phyloP scores from a whole-genome alignment of 2,329 filamentous ascomycete species.

The Lachnellula suecica region DNA sequence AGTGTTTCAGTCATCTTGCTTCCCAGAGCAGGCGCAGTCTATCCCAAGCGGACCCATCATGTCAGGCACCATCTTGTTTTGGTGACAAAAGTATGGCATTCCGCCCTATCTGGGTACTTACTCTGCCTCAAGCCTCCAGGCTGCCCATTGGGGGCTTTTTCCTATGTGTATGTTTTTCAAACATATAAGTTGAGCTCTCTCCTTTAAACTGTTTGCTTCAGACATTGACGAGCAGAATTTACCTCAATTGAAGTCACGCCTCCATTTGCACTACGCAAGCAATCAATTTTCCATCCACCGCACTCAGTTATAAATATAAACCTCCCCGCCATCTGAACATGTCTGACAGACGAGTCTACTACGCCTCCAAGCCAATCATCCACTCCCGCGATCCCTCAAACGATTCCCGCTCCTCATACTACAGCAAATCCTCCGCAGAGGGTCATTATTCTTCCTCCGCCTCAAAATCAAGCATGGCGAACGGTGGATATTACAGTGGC shows the following conservation, averaged over 20 bases:
- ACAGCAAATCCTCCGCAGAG: constrained; percentile 9
- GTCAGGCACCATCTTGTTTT: background rate
- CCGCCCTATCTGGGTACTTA: background rate
- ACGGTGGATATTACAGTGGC: background rate
- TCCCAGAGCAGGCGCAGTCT: background rate
- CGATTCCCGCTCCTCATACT: constrained; percentile 13
- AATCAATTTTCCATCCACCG: background rate
- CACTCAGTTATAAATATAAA: background rate
- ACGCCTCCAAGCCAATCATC: constrained; percentile 8
- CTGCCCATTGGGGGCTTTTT: background rate
- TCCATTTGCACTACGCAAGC: background rate
- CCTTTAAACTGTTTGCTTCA: background rate
- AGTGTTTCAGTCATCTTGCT: background rate
- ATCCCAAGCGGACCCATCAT: background rate
- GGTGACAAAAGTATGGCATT: background rate
- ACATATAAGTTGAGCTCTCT: background rate
- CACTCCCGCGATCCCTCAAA: constrained; percentile 13
- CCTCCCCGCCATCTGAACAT: constrained; percentile 7
- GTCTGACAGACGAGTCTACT: constrained; percentile 4
- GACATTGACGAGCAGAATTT: background rate
- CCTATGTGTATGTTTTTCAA: background rate
- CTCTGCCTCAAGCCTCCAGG: background rate
- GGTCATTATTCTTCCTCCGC: constrained; percentile 8
- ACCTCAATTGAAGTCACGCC: background rate
- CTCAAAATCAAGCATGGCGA: constrained; percentile 12